A percentile compares a stretch with the other conserved stretches of the same genome.
phyloP scores from a whole-genome alignment of 2,329 filamentous ascomycete genomes.

The Aspergillus novofumigatus region DNA sequence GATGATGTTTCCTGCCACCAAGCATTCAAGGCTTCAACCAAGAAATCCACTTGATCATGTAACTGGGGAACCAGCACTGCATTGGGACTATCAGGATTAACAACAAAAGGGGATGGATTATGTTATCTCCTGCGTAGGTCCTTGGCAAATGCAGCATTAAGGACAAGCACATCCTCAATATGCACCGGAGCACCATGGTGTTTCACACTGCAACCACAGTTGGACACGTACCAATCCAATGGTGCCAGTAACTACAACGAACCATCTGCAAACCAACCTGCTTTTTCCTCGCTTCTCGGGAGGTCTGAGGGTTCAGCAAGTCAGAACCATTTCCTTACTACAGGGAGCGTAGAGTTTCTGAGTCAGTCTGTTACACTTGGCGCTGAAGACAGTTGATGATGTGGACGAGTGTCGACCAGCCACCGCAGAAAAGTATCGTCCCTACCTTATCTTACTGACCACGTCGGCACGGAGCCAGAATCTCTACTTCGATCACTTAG shows the following conservation, averaged over 20 bases:
- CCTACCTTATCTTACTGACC: too few species aligned
- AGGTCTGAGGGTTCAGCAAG: not conserved
- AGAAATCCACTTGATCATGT: not conserved
- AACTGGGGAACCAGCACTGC: too few species aligned
- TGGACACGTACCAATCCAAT: not conserved
- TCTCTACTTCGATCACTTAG: not conserved
- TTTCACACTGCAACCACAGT: slow-evolving; percentile 13
- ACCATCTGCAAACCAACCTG: slow-evolving; percentile 4
- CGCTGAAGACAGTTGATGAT: not conserved
- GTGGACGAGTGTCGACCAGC: not conserved
- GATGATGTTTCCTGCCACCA: not conserved
- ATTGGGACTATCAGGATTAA: too few species aligned
- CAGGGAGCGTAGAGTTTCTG: not conserved
- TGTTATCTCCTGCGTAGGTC: too few species aligned
- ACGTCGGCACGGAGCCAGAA: not conserved
- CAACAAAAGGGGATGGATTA: too few species aligned
- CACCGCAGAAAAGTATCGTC: not conserved
- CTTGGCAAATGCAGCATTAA: not conserved
- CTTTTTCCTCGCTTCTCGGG: not conserved
- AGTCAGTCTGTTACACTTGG: not conserved
- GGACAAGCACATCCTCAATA: not conserved
- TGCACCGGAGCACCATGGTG: slow-evolving; percentile 1
- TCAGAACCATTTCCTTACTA: not conserved
- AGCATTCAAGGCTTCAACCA: not conserved
- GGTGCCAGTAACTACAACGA: slow-evolving; percentile 1